These are phyloP conservation scores for Pichia sp. DNA, from an alignment of 1,139 yeast genomes.

Conservation along the genomic window DNA sequence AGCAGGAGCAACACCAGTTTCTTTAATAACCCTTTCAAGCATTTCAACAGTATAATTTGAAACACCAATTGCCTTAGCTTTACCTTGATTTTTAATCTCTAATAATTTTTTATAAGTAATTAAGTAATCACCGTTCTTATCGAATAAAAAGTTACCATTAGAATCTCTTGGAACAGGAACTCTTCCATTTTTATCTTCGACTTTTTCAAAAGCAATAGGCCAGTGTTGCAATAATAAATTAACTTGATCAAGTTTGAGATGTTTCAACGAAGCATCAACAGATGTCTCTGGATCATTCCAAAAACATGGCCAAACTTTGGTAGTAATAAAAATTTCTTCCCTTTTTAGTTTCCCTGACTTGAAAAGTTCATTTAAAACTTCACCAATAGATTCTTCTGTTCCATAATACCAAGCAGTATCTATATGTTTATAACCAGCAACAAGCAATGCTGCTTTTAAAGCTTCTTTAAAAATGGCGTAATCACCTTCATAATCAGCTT, in stretches of 20 bases:
- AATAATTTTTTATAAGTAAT: constrained; percentile 42
- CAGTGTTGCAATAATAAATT: constrained; percentile 46
- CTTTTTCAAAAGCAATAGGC: constrained; percentile 33
- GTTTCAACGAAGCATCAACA: constrained; percentile 26
- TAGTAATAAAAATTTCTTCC: constrained; percentile 68
- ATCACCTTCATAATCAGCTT: constrained; percentile 30
- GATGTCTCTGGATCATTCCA: constrained; percentile 25
- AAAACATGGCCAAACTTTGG: constrained; percentile 57
- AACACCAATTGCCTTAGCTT: constrained; percentile 53
- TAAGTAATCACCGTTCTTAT: constrained; percentile 34
- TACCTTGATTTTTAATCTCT: constrained; percentile 33
- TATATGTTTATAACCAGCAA: constrained; percentile 69
- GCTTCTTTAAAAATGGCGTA: constrained; percentile 52
- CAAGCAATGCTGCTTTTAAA: constrained; percentile 55
- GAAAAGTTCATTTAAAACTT: constrained; percentile 55
- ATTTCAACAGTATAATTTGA: constrained; percentile 48
- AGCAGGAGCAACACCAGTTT: constrained; percentile 42
- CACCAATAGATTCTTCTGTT: constrained; percentile 65
- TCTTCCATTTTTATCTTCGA: constrained; percentile 15
- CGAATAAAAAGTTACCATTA: constrained; percentile 16
- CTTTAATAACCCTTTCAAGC: constrained; percentile 41
- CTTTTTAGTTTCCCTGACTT: constrained; percentile 41
- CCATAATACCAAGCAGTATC: constrained; percentile 69
- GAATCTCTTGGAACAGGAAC: constrained; percentile 17
- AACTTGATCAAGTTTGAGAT: constrained; percentile 41